Conservation (phyloP, 345 rosid species). For the Viola odorata region DNA sequence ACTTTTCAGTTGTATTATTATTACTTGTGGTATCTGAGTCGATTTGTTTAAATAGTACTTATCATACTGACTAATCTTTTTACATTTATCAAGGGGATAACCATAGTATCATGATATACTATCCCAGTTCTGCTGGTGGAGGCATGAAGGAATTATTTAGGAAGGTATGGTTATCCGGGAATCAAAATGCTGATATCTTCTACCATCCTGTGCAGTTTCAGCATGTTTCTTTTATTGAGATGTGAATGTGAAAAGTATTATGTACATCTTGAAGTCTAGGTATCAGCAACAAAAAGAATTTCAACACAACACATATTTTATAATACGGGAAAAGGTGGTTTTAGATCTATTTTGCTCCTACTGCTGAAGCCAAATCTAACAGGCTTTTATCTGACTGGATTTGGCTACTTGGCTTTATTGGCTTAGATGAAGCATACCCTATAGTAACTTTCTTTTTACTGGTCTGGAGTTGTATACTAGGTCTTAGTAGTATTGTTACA, state of each 20-base stretch:
- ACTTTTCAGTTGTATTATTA: background rate
- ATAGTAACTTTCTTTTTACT: too few species aligned
- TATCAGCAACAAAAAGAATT: background rate
- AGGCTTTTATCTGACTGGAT: background rate
- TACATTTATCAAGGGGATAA: conserved; percentile 68
- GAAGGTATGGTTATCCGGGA: conserved; percentile 50
- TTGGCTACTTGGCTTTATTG: background rate
- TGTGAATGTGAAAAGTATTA: background rate
- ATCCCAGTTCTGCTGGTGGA: conserved; percentile 99
- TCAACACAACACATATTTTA: background rate
- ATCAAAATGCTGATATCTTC: background rate
- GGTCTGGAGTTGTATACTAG: too few species aligned
- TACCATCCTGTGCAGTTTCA: background rate
- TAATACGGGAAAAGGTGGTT: background rate
- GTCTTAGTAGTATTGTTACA: too few species aligned
- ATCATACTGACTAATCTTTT: conserved; percentile 11
- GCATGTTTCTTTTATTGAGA: background rate
- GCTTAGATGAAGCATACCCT: background rate
- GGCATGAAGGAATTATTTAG: conserved; percentile 99
- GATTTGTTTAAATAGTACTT: conserved; percentile 1
- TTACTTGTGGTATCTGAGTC: conserved; percentile 1
- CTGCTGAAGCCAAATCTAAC: background rate
- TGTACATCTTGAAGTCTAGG: conserved; percentile 2
- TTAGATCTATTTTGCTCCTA: background rate
- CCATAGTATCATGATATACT: conserved; percentile 97